Base-by-base conservation (phyloP, 352 stramenopile genomes). In the Albugo laibachii region DNA sequence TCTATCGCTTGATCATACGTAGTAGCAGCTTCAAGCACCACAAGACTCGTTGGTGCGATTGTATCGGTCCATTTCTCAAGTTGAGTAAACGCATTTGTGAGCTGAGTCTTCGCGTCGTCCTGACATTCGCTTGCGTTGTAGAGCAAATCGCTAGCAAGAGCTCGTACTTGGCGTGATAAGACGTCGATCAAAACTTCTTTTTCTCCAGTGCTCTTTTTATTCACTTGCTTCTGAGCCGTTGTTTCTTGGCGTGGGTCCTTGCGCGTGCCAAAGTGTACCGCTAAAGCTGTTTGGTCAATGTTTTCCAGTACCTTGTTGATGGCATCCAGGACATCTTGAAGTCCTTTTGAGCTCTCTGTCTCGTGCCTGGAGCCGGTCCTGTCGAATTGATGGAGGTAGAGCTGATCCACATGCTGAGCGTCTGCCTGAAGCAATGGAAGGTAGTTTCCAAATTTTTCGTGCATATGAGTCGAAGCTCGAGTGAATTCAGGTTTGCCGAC, bases 51-150 rank as follows among this genome's bases (percentile, higher is more conserved):
- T 19, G 62, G 39, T 43, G 61, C 56, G 18, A 84, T 69, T 0
- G 80, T 64, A 49, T 89, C 76, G 19, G 58, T 69, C 77, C 77
- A 91, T 52, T 91, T 79, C 46, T 84, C 62, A 1, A 91, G 66
- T 41, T 52, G 56, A 1, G 55, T 43, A 45, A 69, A 80, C n/a
- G 59, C 53, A 8, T 51, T 13, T n/a, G 65, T 21, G 41, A 91
- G 87, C 18, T 57, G 57, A 21, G 74, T 61, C 65, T 65, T 80
- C 50, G 82, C 49, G 5, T 47, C 61, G 0, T 49, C 52, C 52
- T 85, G 65, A 2, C 74, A 31, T 31, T 31, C 24, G 24, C 24
- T 31, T 31, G 24, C 8, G 3, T 8, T 31, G 24, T 31, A 10
- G 24, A 31, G 3, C 3, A 31, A 8, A 10, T 3, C 24, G 3